Evolutionary conservation across 495 filamentous ascomycete species (phyloP).

Genomic region (Talaromyces liani): DNA sequence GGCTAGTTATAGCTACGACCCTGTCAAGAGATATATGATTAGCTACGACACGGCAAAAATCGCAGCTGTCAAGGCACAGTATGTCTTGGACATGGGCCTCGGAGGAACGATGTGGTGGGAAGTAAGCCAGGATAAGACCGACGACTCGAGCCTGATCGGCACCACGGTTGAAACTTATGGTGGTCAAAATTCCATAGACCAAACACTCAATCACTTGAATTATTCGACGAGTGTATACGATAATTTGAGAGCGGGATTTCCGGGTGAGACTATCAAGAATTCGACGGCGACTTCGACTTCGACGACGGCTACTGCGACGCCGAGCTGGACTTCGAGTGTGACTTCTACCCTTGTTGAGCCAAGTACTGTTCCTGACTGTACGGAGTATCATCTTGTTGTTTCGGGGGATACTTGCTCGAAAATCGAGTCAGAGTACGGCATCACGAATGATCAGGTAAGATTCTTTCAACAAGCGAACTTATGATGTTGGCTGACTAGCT

Average conservation of each 20-base stretch:
- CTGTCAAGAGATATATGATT: constrained; percentile 50
- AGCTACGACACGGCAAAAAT: constrained; percentile 64
- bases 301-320: neutral
- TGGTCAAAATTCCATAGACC: constrained; percentile 35
- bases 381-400: too few species aligned
- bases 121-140: constrained; percentile 60
- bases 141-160: constrained; percentile 51
- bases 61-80: constrained; percentile 55
- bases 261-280: neutral
- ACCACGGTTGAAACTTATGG: constrained; percentile 34
- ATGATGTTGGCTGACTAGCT: too few species aligned
- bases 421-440: too few species aligned
- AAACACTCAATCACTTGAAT: constrained; percentile 48
- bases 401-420: too few species aligned
- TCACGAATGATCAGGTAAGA: too few species aligned
- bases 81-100: constrained; percentile 53
- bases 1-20: constrained; percentile 68
- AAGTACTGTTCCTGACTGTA: neutral
- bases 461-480: too few species aligned
- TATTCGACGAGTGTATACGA: constrained; percentile 65
- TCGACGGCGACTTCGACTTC: neutral
- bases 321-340: neutral
- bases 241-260: constrained; percentile 47
- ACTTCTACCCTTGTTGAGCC: neutral
- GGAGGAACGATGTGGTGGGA: constrained; percentile 94